Base-by-base conservation (phyloP, 106 monocot genomes). In the Xerophyta viscosa region DNA sequence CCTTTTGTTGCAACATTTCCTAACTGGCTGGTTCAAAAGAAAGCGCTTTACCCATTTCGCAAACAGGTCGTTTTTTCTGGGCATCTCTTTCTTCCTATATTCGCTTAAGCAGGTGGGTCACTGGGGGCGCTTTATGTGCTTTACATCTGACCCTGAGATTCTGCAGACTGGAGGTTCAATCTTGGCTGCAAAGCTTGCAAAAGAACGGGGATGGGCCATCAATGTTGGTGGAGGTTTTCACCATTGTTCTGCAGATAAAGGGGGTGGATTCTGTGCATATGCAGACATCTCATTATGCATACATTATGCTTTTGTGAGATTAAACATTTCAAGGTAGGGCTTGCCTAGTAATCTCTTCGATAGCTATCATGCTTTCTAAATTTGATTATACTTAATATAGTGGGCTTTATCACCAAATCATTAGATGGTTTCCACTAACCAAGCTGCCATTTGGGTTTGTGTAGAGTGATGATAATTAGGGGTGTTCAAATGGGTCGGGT, bases 141-240 rank as follows among this genome's bases (percentile, higher is more conserved):
- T 36, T 36, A 36, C 11, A 11, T 36, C 11, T 36, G 25, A 25
- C 20, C 19, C 15, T 24, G 20, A 20, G 20, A 20, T 29, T 65
- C 33, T 50, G 56, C 52, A 98, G 96, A 85, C 82, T 20, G 96
- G 96, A 15, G 96, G 96, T 29, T 80, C 96, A 24, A 70, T 98
- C 46, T 60, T 90, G 67, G 84, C 89, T 46, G 90, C 86, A 58
- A 98, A 98, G 46, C 71, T 89, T 65, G 96, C 96, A 42, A 68
- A 72, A 51, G 86, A 98, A 37, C 73, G 82, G 46, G 96, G 90
- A 48, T 98, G 96, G 96, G 85, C 96, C 27, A 90, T 98, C 4
- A 98, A 98, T 77, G 79, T 98, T 25, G 96, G 96, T 63, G 96
- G 96, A 19, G 89, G 96, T 52, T 98, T 98, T 52, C 96, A 98